phyloP scores from a whole-genome alignment of 768 basidiomycete genomes.

The Punctularia strigosozonata region DNA sequence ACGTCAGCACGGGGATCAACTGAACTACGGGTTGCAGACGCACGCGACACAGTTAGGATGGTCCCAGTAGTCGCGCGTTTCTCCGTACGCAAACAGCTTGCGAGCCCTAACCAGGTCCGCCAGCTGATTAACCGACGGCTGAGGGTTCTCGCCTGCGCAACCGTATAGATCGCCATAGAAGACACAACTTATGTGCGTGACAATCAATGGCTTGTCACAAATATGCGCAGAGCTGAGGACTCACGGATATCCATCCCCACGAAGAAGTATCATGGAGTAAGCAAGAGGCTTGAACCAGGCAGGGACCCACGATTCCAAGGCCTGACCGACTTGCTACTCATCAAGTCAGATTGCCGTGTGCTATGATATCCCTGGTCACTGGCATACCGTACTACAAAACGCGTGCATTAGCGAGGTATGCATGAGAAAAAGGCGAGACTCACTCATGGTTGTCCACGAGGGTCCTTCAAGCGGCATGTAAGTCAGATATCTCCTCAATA shows the following conservation, averaged over 20 bases:
- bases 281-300: slow-evolving; percentile 65
- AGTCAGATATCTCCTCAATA: no score
- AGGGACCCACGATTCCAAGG: slow-evolving; percentile 73
- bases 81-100: slow-evolving; percentile 56
- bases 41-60: slow-evolving; percentile 64
- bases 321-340: slow-evolving; percentile 58
- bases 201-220: neutral
- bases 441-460: slow-evolving; percentile 90
- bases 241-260: slow-evolving; percentile 62
- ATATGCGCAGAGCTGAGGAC: slow-evolving; percentile 14
- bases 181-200: slow-evolving; percentile 44
- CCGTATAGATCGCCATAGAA: slow-evolving; percentile 81
- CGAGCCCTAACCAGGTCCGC: slow-evolving; percentile 46
- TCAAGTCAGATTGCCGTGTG: no score
- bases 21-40: no score
- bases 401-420: neutral
- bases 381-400: slow-evolving; percentile 45
- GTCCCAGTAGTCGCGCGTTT: slow-evolving; percentile 45
- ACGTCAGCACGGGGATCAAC: no score
- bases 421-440: no score
- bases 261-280: slow-evolving; percentile 69
- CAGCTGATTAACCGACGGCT: slow-evolving; percentile 37
- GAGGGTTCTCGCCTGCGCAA: slow-evolving; percentile 54
- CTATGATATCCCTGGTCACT: neutral
- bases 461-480: no score